These are phyloP conservation scores for Ramaria sp. DNA, from an alignment of 768 basidiomycete species.

Conservation along the genomic window DNA sequence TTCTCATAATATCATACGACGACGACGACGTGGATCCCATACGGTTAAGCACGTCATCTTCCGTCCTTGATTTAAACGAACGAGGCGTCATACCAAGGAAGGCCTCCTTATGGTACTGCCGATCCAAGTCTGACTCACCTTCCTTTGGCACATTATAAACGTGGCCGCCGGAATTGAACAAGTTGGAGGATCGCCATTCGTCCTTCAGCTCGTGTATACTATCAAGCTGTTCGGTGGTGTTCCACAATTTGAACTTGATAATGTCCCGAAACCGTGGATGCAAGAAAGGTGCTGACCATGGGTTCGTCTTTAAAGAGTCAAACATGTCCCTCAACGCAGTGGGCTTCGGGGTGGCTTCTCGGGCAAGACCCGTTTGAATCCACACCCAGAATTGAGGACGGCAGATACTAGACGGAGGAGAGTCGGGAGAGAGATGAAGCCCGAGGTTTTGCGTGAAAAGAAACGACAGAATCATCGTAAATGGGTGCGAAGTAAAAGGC, in stretches of 20 bases:
- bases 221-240: conserved; percentile 94
- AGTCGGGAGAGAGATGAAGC: conserved; percentile 49
- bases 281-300: conserved; percentile 93
- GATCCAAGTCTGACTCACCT: conserved; percentile 24
- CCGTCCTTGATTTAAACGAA: conserved; percentile 10
- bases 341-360: conserved; percentile 74
- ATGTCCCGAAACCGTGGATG: conserved; percentile 86
- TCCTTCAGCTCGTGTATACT: conserved; percentile 79
- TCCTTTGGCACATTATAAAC: conserved; percentile 50
- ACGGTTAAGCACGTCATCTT: conserved; percentile 56
- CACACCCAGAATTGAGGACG: conserved; percentile 94
- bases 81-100: conserved; percentile 1
- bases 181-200: conserved; percentile 79
- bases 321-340: conserved; percentile 76
- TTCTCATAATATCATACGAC: conserved; percentile 84
- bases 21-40: conserved; percentile 81
- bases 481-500: conserved; percentile 96
- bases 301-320: conserved; percentile 67
- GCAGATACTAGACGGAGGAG: conserved; percentile 41
- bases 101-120: conserved; percentile 16
- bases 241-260: conserved; percentile 95
- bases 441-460: conserved; percentile 93
- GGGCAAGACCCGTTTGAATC: conserved; percentile 97
- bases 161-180: conserved; percentile 84
- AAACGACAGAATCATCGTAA: conserved; percentile 91